phyloP scores from a whole-genome alignment of 1,139 yeast species.

The Diutina neorugosa region DNA sequence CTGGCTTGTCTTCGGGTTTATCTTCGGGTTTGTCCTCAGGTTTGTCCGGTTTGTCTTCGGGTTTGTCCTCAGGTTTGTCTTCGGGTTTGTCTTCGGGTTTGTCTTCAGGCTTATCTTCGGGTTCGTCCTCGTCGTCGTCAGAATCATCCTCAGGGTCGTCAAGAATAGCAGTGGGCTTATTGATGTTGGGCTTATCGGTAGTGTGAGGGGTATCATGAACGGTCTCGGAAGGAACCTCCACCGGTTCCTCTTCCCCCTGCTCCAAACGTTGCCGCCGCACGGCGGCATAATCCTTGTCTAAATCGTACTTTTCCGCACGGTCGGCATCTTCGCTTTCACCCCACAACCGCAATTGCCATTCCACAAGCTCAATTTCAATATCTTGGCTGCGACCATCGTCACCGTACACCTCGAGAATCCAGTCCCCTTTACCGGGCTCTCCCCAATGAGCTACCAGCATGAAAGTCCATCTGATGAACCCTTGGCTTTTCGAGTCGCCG shows the following conservation, averaged over 20 bases:
- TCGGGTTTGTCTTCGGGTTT: background rate
- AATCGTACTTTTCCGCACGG: constrained; percentile 38
- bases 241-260: background rate
- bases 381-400: constrained; percentile 24
- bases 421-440: constrained; percentile 68
- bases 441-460: constrained; percentile 99
- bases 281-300: constrained; percentile 28
- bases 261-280: constrained; percentile 5
- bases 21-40: background rate
- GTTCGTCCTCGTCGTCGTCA: background rate
- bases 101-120: background rate
- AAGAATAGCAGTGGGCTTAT: background rate
- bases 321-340: constrained; percentile 64
- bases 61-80: background rate
- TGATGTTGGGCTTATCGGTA: background rate
- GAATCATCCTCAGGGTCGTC: background rate
- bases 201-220: constrained; percentile 1
- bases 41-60: background rate
- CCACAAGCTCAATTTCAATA: constrained; percentile 23
- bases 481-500: constrained; percentile 42
- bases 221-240: background rate
- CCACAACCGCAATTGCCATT: constrained; percentile 73
- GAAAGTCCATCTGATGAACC: constrained; percentile 79
- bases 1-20: constrained; percentile 10
- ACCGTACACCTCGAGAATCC: constrained; percentile 56